Evolutionary conservation across 257 asterid species (phyloP).

Genomic region (Plantago major): DNA sequence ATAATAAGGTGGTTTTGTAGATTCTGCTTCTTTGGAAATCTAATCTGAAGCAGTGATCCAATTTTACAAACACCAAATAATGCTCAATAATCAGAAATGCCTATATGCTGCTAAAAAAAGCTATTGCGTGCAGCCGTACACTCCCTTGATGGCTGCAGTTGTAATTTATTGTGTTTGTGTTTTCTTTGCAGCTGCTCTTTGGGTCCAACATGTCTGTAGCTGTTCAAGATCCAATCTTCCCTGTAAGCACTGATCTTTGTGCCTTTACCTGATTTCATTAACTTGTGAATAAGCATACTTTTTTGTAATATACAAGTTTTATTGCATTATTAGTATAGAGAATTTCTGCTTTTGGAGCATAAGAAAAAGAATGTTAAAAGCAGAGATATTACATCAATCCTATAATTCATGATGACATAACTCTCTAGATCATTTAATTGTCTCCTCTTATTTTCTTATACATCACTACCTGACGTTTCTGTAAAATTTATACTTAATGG

Average conservation of each 20-base stretch:
- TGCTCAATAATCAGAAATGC: too few relatives aligned
- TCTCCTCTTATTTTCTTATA: not conserved
- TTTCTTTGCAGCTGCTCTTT: constrained; percentile 60
- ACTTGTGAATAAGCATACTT: not conserved
- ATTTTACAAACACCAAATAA: too few relatives aligned
- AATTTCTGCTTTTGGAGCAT: not conserved
- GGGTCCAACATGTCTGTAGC: constrained; percentile 76
- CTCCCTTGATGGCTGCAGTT: too few relatives aligned
- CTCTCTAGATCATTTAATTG: not conserved
- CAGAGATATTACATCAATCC: not conserved
- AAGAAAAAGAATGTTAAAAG: not conserved
- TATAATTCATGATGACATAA: not conserved
- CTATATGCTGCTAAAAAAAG: too few relatives aligned
- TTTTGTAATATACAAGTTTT: not conserved
- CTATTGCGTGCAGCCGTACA: not conserved
- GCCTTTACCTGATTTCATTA: not conserved
- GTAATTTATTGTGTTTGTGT: constrained; percentile 8
- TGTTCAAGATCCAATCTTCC: constrained; percentile 80
- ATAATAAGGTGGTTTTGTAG: too few relatives aligned
- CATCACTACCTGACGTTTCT: not conserved
- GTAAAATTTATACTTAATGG: not conserved
- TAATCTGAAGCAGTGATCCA: too few relatives aligned
- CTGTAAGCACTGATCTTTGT: constrained; percentile 38
- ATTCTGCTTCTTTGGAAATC: too few relatives aligned
- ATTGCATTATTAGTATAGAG: not conserved